These are phyloP conservation scores for Moricandia arvensis DNA, from an alignment of 345 rosid genomes.

Conservation along the genomic window DNA sequence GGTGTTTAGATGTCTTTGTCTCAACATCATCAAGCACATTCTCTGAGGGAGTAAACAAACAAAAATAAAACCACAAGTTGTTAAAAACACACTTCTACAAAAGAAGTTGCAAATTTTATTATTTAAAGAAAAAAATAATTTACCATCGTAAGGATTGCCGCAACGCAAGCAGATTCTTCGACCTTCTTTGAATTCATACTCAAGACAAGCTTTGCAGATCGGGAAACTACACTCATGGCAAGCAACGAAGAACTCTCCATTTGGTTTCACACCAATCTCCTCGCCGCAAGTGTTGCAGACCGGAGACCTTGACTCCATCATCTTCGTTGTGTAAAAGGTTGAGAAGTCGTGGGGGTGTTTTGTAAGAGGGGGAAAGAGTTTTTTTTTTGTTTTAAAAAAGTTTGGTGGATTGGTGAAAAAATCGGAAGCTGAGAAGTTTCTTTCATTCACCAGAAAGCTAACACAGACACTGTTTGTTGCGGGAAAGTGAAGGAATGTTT, in stretches of 20 bases:
- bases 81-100: too few relatives aligned
- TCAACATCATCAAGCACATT: conserved; percentile 56
- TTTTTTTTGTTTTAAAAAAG: conserved; percentile 26
- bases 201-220: conserved; percentile 85
- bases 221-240: conserved; percentile 88
- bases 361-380: conserved; percentile 20
- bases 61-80: too few relatives aligned
- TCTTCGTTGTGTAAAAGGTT: conserved; percentile 33
- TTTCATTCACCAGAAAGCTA: conserved; percentile 44
- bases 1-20: conserved; percentile 23
- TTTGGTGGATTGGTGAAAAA: conserved; percentile 49
- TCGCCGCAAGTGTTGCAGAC: conserved; percentile 87
- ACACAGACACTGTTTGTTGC: conserved; percentile 39
- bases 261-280: conserved; percentile 56
- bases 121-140: neutral
- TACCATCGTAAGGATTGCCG: conserved; percentile 73
- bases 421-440: conserved; percentile 59
- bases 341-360: conserved; percentile 19
- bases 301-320: conserved; percentile 82
- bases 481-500: conserved; percentile 63
- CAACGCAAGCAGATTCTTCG: conserved; percentile 80
- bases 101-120: too few relatives aligned
- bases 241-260: conserved; percentile 72
- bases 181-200: conserved; percentile 81
- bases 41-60: conserved; percentile 54